Conservation (phyloP, 768 basidiomycete species). For the Tylopilus cervinicoccineus region DNA sequence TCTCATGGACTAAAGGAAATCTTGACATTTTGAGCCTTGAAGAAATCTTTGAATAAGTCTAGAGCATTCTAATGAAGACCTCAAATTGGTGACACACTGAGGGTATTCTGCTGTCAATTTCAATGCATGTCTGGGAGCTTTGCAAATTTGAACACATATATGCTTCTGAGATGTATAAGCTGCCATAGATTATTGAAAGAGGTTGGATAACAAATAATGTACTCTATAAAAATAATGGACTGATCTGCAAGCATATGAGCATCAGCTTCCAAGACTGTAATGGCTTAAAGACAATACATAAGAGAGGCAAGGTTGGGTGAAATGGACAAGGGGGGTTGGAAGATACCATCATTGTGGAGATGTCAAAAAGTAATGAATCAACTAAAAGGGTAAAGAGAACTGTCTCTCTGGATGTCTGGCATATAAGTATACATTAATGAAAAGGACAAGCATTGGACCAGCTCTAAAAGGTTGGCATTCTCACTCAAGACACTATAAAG, state of each 20-base stretch:
- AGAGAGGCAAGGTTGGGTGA: background rate
- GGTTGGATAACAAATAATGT: background rate
- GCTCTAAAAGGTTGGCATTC: background rate
- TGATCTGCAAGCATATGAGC: background rate
- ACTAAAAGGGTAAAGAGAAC: background rate
- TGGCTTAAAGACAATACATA: background rate
- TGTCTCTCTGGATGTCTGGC: background rate
- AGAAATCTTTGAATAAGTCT: too few relatives aligned
- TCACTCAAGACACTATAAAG: background rate
- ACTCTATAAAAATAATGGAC: background rate
- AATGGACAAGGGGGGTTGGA: background rate
- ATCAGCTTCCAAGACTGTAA: background rate
- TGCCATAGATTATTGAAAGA: background rate
- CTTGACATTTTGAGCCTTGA: too few relatives aligned
- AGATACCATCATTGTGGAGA: background rate
- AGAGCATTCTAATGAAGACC: too few relatives aligned
- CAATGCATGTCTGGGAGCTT: constrained; percentile 1
- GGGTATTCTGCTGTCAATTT: background rate
- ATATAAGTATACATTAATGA: background rate
- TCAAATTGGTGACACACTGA: too few relatives aligned
- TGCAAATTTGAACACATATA: background rate
- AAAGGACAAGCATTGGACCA: background rate
- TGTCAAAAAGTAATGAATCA: background rate
- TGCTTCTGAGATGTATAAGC: background rate
- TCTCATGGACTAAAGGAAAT: too few relatives aligned